Percentiles rank a stretch among this genome's conserved stretches.
Conservation (phyloP, 2,329 filamentous ascomycete genomes). For the Aspergillus sojae region DNA sequence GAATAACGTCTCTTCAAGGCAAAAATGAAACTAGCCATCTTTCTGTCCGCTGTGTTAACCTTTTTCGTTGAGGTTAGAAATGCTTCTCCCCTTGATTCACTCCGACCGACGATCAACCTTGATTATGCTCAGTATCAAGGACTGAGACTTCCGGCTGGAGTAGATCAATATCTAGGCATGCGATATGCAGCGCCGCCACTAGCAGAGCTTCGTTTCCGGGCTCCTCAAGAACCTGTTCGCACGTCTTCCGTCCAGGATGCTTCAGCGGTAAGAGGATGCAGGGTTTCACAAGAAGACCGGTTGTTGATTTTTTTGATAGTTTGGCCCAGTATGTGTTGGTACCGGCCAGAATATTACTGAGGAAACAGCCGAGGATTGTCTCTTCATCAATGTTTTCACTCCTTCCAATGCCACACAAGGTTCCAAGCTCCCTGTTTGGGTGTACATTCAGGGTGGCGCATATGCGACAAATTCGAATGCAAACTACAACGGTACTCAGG, state of each 20-base stretch:
- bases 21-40: not conserved
- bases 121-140: constrained; percentile 68
- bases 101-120: constrained; percentile 54
- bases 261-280: constrained; percentile 20
- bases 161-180: constrained; percentile 72
- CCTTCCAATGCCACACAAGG: constrained; percentile 29
- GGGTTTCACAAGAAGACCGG: not conserved
- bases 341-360: constrained; percentile 65
- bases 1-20: not conserved
- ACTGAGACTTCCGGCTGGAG: constrained; percentile 52
- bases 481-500: constrained; percentile 60
- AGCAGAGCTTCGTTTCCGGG: constrained; percentile 63
- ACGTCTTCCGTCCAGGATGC: constrained; percentile 51
- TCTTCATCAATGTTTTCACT: constrained; percentile 38
- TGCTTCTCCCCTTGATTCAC: not conserved
- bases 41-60: not conserved
- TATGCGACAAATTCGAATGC: constrained; percentile 55
- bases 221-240: constrained; percentile 60
- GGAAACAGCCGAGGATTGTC: constrained; percentile 43
- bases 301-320: constrained; percentile 13
- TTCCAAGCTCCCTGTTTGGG: constrained; percentile 64
- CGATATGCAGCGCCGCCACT: constrained; percentile 70
- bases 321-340: constrained; percentile 61
- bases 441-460: constrained; percentile 61
- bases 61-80: no score